Base-by-base conservation (phyloP, 2,329 filamentous ascomycete species). In the Fusarium sp. region DNA sequence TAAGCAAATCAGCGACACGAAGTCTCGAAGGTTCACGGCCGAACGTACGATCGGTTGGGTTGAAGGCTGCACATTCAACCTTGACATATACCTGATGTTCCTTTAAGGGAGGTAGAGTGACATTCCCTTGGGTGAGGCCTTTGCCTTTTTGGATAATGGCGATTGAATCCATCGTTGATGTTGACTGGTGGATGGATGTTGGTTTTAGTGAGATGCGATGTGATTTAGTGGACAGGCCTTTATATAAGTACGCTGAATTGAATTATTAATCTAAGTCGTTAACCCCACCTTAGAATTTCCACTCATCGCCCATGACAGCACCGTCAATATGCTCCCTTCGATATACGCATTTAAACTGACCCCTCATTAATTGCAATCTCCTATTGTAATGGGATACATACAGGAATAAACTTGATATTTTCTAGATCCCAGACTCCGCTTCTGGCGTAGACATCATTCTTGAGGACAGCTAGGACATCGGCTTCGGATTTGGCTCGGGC, bases 21-120 rank as follows among this genome's bases (percentile, higher is more conserved):
- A 11, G 7, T 25, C 7, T 25, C 3, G 0, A 19, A 1, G 16
- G 3, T 7, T 7, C 16, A 10, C 7, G 12, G 12, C 10, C 8
- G 12, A 21, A 38, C 58, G 5, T 62, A 76, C 77, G 55, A 31
- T 79, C 77, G 1, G 77, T 78, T 3, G 76, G 77, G 27, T 79
- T 79, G 25, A 78, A 77, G 1, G 77, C 77, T 3, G 70, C 72
- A n/a, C 66, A 42, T 10, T 70, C 64, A 4, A 79, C 66, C 25
- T 74, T 74, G 19, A 79, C 74, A 2, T 70, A 69, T 1, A 71
- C 70, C 49, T 79, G 73, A 18, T 78, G 71, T 10, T 69, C 60
- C 16, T 66, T 63, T 0, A 74, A 37, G n/a, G 42, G 38, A 31
- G 72, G 69, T 0, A 74, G 42, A 7, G 31, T 29, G 4, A 60